Evolutionary conservation across 257 asterid genomes (phyloP).

Genomic region (Solanum sejunctum): DNA sequence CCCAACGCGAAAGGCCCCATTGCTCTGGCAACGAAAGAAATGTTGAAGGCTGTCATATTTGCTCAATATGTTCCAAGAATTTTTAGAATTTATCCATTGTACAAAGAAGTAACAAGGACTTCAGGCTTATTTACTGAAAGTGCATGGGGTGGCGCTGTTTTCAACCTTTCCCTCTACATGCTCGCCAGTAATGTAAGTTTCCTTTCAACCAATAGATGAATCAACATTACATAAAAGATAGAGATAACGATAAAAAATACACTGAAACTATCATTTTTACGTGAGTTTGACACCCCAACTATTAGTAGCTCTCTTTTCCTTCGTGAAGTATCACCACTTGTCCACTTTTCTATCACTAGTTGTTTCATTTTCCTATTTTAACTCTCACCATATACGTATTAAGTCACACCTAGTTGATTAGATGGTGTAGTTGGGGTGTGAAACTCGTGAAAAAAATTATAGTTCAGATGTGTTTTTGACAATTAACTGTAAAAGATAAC

Average conservation of each 20-base stretch:
- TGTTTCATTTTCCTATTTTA: not conserved
- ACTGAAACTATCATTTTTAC: not conserved
- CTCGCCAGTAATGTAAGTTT: constrained; percentile 53
- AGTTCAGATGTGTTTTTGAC: not conserved
- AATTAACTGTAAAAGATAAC: not conserved
- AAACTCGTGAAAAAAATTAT: not conserved
- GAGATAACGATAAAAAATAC: not conserved
- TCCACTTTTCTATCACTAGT: not conserved
- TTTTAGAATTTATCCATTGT: constrained; percentile 41
- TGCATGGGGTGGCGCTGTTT: constrained; percentile 66
- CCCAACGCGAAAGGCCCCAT: constrained; percentile 18
- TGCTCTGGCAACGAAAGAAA: constrained; percentile 30
- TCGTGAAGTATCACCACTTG: not conserved
- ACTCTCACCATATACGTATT: not conserved
- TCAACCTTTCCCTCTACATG: constrained; percentile 54
- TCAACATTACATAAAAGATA: not conserved
- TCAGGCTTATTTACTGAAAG: constrained; percentile 51
- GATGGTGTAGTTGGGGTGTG: not conserved
- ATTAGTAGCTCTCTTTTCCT: not conserved
- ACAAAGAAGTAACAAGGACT: constrained; percentile 37
- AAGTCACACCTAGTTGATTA: not conserved
- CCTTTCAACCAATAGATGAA: not conserved
- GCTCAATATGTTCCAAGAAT: constrained; percentile 43
- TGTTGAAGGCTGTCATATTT: constrained; percentile 24
- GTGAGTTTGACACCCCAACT: not conserved